phyloP scores from a whole-genome alignment of 2,329 filamentous ascomycete species.

The Xylariaceae sp. region DNA sequence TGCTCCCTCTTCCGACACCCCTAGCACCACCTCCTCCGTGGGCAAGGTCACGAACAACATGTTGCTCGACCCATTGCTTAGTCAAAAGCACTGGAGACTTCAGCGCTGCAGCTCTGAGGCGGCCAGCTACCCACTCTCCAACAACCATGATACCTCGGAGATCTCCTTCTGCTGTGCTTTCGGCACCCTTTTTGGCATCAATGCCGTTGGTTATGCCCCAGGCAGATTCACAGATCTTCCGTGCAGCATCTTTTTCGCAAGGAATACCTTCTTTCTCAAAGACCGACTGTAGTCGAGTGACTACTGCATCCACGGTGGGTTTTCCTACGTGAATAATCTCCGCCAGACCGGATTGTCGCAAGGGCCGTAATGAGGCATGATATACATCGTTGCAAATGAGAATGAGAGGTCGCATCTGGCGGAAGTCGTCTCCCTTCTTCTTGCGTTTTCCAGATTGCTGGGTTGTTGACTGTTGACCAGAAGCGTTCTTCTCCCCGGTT shows the following conservation, averaged over 20 bases:
- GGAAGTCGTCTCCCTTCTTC: conserved; percentile 81
- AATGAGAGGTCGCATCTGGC: conserved; percentile 81
- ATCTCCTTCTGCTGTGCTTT: conserved; percentile 67
- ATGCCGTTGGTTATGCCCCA: conserved; percentile 75
- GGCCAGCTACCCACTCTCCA: conserved; percentile 78
- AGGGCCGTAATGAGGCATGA: conserved; percentile 77
- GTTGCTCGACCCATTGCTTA: conserved; percentile 70
- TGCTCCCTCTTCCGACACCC: conserved; percentile 66
- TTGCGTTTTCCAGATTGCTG: conserved; percentile 45
- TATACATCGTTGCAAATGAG: conserved; percentile 98
- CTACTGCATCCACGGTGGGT: conserved; percentile 80
- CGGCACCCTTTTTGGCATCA: conserved; percentile 64
- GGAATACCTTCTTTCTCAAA: conserved; percentile 87
- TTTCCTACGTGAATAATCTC: conserved; percentile 92
- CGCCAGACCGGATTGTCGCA: conserved; percentile 79
- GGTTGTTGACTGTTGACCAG: conserved; percentile 28
- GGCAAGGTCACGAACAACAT: conserved; percentile 63
- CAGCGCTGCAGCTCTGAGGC: conserved; percentile 51
- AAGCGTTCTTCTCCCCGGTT: conserved; percentile 76
- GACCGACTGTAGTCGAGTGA: conserved; percentile 73
- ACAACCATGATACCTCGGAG: conserved; percentile 82
- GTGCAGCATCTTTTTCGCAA: conserved; percentile 83
- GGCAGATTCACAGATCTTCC: conserved; percentile 76
- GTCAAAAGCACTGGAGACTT: conserved; percentile 53
- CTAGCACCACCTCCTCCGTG: conserved; percentile 69